Evolutionary conservation across 805 yeast genomes (phyloP).

Genomic region (Wickerhamiella azymoides): DNA sequence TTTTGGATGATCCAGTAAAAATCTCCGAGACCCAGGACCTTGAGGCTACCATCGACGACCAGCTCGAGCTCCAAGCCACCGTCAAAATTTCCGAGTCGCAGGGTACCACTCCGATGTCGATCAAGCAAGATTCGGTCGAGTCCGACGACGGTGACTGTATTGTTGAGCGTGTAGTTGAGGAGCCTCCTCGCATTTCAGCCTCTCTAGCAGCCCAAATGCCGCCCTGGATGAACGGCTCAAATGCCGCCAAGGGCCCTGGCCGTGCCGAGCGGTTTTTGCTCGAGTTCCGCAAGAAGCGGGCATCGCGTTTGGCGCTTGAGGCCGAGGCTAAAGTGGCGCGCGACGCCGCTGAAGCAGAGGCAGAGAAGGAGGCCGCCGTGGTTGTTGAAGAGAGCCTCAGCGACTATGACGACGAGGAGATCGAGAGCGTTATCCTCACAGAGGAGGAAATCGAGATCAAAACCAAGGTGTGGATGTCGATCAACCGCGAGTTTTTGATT

Average conservation of each 20-base stretch:
- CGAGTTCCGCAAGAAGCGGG: slow-evolving; percentile 18
- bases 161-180: background rate
- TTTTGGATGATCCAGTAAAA: background rate
- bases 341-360: slow-evolving; percentile 9
- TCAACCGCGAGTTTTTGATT: slow-evolving; percentile 71
- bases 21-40: slow-evolving; percentile 6
- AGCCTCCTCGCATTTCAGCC: background rate
- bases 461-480: slow-evolving; percentile 78
- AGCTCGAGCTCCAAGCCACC: too few species aligned
- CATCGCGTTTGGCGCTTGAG: slow-evolving; percentile 10
- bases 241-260: slow-evolving; percentile 9
- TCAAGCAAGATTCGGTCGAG: slow-evolving; percentile 2
- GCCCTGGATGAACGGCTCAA: background rate
- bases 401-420: slow-evolving; percentile 76
- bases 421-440: slow-evolving; percentile 44
- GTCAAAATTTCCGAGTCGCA: background rate
- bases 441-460: slow-evolving; percentile 61
- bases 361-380: slow-evolving; percentile 17
- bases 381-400: slow-evolving; percentile 49
- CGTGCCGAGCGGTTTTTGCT: slow-evolving; percentile 17
- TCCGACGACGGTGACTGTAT: background rate
- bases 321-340: slow-evolving; percentile 11
- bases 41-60: background rate
- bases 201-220: background rate
- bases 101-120: background rate